These are phyloP conservation scores for Dendrobium catenatum DNA, from an alignment of 106 monocot genomes.

Conservation along the genomic window DNA sequence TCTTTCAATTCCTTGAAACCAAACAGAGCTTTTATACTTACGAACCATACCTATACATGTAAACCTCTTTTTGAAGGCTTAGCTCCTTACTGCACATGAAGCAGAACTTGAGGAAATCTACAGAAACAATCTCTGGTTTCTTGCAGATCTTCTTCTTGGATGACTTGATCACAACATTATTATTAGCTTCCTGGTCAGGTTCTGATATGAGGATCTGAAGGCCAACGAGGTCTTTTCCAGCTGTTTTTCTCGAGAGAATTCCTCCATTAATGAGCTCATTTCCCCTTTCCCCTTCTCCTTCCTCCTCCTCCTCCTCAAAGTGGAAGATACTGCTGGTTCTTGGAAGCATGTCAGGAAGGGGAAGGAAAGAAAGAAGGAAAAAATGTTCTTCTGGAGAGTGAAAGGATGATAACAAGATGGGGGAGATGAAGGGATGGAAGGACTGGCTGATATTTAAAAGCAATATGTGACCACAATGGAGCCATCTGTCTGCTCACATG, in stretches of 20 bases:
- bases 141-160: neutral
- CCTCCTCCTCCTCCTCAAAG: conserved; percentile 14
- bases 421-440: neutral
- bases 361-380: neutral
- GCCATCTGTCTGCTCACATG: neutral
- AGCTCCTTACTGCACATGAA: conserved; percentile 22
- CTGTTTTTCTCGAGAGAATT: no score
- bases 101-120: conserved; percentile 19
- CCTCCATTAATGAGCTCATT: no score
- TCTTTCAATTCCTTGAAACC: no score
- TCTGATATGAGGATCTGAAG: conserved; percentile 18
- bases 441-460: conserved; percentile 1
- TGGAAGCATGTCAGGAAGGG: conserved; percentile 12
- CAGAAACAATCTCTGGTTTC: neutral
- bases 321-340: conserved; percentile 24
- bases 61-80: conserved; percentile 20
- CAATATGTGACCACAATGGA: neutral
- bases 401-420: neutral
- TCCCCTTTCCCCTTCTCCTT: neutral
- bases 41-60: conserved; percentile 25
- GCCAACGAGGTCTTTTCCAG: conserved; percentile 13
- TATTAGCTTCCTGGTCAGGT: neutral
- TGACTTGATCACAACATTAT: neutral
- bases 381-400: neutral
- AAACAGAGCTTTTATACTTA: neutral